These are phyloP conservation scores for Cutaneotrichosporon sp. DNA, from an alignment of 1,284 basidiomycete species.

Conservation along the genomic window DNA sequence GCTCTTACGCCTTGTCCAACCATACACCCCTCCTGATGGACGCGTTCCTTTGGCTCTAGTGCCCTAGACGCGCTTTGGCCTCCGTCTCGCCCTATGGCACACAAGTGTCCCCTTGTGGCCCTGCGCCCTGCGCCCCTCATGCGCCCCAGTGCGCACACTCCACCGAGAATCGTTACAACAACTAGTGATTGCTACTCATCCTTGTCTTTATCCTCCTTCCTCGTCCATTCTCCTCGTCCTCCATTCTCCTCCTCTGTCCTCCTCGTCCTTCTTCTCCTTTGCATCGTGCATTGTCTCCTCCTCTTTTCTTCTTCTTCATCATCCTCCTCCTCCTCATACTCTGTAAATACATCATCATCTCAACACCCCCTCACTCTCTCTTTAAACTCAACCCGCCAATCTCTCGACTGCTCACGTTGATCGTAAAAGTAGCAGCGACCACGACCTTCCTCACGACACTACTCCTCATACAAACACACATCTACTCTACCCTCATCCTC, in stretches of 20 bases:
- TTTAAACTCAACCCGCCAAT: neutral
- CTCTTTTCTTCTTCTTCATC: neutral
- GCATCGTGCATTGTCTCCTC: neutral
- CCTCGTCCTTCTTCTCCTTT: neutral
- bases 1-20: too few relatives aligned
- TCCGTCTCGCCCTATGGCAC: too few relatives aligned
- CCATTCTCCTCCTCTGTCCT: neutral
- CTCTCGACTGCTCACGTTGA: conserved; percentile 3
- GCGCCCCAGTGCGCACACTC: too few relatives aligned
- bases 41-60: neutral
- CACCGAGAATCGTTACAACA: too few relatives aligned
- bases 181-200: neutral
- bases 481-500: neutral
- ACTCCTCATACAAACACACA: neutral
- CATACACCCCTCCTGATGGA: too few relatives aligned
- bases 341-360: neutral
- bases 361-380: neutral
- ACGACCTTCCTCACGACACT: conserved; percentile 1
- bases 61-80: neutral
- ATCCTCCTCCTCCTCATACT: neutral
- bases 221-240: neutral
- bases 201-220: neutral
- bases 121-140: too few relatives aligned
- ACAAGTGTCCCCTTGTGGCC: too few relatives aligned
- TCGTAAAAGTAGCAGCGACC: conserved; percentile 4